Percentiles rank a stretch among this genome's conserved stretches.
Conservation (phyloP, 2,329 filamentous ascomycete species). For the Diaporthe capsici region DNA sequence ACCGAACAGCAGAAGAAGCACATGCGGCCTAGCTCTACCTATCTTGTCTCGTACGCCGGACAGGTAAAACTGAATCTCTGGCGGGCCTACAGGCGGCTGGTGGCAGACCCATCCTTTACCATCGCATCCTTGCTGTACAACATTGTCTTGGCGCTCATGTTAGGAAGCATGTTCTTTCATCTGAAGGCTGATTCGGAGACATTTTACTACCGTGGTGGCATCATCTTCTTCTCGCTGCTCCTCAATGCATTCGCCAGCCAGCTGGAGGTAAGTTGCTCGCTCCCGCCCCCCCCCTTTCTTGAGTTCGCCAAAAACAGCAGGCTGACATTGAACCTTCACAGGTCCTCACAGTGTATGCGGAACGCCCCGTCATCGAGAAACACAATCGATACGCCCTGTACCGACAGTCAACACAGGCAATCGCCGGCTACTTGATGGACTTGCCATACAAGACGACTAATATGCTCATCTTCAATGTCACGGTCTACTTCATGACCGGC, state of each 20-base stretch:
- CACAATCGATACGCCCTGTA: neutral
- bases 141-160: neutral
- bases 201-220: neutral
- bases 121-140: neutral
- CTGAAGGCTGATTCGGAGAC: neutral
- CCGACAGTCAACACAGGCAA: neutral
- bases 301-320: neutral
- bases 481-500: slow-evolving; percentile 4
- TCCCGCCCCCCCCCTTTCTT: too few relatives aligned
- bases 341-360: neutral
- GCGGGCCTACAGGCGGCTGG: neutral
- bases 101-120: slow-evolving; percentile 5
- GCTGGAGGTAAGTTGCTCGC: neutral
- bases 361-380: neutral
- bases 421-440: slow-evolving; percentile 4
- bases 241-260: slow-evolving; percentile 3
- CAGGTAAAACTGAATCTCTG: neutral
- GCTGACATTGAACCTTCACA: neutral
- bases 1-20: slow-evolving; percentile 3
- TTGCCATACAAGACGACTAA: neutral
- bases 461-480: slow-evolving; percentile 1
- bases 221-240: neutral
- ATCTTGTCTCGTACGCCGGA: neutral
- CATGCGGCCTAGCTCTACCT: neutral
- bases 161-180: slow-evolving; percentile 1